Percentiles rank a stretch among this genome's conserved stretches.
Conservation (phyloP, 305 asterid genomes). For the Fraxinus ornus region DNA sequence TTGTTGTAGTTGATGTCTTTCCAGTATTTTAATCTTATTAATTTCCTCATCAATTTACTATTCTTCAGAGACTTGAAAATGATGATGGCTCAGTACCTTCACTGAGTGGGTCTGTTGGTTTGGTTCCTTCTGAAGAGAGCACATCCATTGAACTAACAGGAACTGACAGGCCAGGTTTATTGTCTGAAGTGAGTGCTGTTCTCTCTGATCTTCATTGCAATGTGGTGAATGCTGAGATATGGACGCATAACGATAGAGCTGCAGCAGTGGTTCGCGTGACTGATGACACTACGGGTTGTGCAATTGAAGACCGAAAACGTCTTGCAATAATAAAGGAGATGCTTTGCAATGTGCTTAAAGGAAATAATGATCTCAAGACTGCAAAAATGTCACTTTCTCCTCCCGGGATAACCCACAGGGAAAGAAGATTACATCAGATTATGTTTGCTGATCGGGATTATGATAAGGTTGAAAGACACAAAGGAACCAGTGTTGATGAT, state of each 20-base stretch:
- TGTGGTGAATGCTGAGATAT: slow-evolving; percentile 69
- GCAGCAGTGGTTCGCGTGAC: slow-evolving; percentile 74
- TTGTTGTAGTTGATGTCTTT: neutral
- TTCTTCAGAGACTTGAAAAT: slow-evolving; percentile 55
- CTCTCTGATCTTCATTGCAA: slow-evolving; percentile 66
- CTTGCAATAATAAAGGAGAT: slow-evolving; percentile 51
- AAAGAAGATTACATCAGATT: slow-evolving; percentile 79
- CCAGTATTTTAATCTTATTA: neutral
- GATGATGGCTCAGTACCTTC: slow-evolving; percentile 48
- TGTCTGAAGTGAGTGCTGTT: slow-evolving; percentile 76
- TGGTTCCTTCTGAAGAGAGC: slow-evolving; percentile 63
- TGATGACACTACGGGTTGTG: slow-evolving; percentile 45
- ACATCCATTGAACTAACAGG: slow-evolving; percentile 73
- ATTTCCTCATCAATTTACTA: neutral
- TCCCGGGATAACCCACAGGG: slow-evolving; percentile 62
- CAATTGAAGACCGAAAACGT: slow-evolving; percentile 61
- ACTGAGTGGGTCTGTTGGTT: slow-evolving; percentile 54
- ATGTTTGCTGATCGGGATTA: slow-evolving; percentile 81
- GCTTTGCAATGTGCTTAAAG: slow-evolving; percentile 56
- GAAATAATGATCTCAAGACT: slow-evolving; percentile 46
- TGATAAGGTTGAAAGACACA: slow-evolving; percentile 41
- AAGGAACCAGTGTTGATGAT: slow-evolving; percentile 30
- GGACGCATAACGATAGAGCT: slow-evolving; percentile 78
- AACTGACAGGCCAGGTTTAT: slow-evolving; percentile 77
- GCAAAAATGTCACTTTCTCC: slow-evolving; percentile 66